Base-by-base conservation (phyloP, 345 rosid species). In the Eucalyptus sp. region DNA sequence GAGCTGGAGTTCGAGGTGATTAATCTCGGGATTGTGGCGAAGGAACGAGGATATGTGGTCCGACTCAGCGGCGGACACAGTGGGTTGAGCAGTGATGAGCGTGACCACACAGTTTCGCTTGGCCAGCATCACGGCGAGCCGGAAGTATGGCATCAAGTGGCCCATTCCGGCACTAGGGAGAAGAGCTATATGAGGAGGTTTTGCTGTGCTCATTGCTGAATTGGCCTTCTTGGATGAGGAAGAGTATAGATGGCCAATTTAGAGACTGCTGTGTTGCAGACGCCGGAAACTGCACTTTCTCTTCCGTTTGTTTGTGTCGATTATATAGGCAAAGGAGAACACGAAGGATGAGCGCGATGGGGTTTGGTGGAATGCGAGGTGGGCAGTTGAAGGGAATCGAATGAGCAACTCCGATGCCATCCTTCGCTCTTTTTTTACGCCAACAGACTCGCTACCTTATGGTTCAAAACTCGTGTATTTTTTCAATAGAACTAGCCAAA, bases 151-250 rank as follows among this genome's bases (percentile, higher is more conserved):
- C 22, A 87, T 93, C 50, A 92, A 79, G 86, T 95, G 95, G 44
- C 95, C 95, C 91, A 92, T 91, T 10, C 95, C 95, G 29, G 93
- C 92, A 12, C 90, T 87, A 3, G 94, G 92, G 48, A 95, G 66
- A 79, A 93, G 89, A 62, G 92, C 95, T 29, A 94, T 86, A 71
- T 90, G 95, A 58, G 90, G 90, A 31, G 50, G 4, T 48, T 44
- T 79, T 29, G 27, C 41, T 33, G 24, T 25, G 88, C n/a, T 31
- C 87, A 86, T 86, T 20, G 48, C 83, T 76, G 22, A 76, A 76
- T 76, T 76, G 83, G 83, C 13, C 83, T 20, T 37, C 83, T 76
- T 41, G 8, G 83, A 76, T 10, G 48, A 41, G 14, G 83, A 41
- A 76, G 83, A 37, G 48, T 20, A 41, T 27, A 27, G 76, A 64